These are phyloP conservation scores for Myriosclerotinia scirpicola DNA, from an alignment of 2,329 filamentous ascomycete species.

Conservation along the genomic window DNA sequence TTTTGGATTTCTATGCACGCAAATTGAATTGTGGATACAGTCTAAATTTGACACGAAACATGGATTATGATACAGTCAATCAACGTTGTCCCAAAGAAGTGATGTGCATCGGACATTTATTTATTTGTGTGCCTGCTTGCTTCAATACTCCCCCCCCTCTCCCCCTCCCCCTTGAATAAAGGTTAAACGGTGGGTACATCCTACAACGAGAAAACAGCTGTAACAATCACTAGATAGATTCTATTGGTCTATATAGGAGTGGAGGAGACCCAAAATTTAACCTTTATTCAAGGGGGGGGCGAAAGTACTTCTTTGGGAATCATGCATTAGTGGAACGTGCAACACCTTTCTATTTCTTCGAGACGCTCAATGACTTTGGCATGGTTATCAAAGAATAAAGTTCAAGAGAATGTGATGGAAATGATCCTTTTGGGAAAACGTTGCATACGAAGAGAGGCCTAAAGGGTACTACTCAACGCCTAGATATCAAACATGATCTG, in stretches of 20 bases:
- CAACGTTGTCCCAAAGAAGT: conserved; percentile 23
- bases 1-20: too few relatives aligned
- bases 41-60: conserved; percentile 7
- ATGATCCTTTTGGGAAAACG: neutral
- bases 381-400: neutral
- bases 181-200: too few relatives aligned
- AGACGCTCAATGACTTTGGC: conserved; percentile 1
- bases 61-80: conserved; percentile 21
- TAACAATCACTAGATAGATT: too few relatives aligned
- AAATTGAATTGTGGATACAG: neutral
- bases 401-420: neutral
- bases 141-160: too few relatives aligned
- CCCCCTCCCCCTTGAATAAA: too few relatives aligned
- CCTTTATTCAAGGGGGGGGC: too few relatives aligned
- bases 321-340: conserved; percentile 12
- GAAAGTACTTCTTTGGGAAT: conserved; percentile 6
- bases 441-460: neutral
- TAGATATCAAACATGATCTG: conserved; percentile 1
- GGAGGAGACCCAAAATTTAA: too few relatives aligned
- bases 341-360: neutral
- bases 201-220: too few relatives aligned
- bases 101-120: conserved; percentile 22
- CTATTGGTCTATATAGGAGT: too few relatives aligned
- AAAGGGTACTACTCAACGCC: neutral
- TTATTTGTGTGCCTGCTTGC: conserved; percentile 6